phyloP scores from a whole-genome alignment of 495 filamentous ascomycete genomes.

The Penicillium paxilli region DNA sequence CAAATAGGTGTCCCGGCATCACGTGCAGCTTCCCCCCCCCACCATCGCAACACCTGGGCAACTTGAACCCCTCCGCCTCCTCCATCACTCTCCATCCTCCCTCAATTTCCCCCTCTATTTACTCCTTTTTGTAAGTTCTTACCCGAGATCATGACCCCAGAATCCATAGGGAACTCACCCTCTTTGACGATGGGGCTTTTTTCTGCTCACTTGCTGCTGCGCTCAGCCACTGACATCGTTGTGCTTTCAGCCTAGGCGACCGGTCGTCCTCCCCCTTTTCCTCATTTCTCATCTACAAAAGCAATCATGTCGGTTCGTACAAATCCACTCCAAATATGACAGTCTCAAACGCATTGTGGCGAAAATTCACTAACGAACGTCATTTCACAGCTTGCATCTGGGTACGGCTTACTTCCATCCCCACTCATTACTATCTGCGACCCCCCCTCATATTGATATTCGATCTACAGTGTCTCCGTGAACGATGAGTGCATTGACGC shows the following conservation, averaged over 20 bases:
- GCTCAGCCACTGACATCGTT: conserved; percentile 33
- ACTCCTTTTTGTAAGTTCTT: conserved; percentile 16
- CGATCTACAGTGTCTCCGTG: conserved; percentile 66
- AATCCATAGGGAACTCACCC: neutral
- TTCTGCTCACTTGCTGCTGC: conserved; percentile 8
- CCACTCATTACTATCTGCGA: conserved; percentile 8
- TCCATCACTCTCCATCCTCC: conserved; percentile 30
- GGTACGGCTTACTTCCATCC: conserved; percentile 30
- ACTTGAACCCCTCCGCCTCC: conserved; percentile 42
- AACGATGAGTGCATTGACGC: conserved; percentile 73
- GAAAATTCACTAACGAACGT: neutral
- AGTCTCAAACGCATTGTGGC: neutral
- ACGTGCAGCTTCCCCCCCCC: conserved; percentile 35
- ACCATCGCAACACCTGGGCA: conserved; percentile 38
- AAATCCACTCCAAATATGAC: neutral
- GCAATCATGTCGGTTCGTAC: conserved; percentile 45
- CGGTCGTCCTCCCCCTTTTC: conserved; percentile 25
- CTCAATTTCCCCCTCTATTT: conserved; percentile 19
- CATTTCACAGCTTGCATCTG: conserved; percentile 44
- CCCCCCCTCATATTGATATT: conserved; percentile 22
- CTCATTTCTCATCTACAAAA: conserved; percentile 23
- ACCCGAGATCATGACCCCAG: too few relatives aligned
- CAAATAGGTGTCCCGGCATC: conserved; percentile 21
- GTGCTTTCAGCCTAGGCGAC: conserved; percentile 31
- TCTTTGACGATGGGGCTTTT: neutral